phyloP scores from a whole-genome alignment of 306 rosid genomes.

The Echinosophora koreensis region DNA sequence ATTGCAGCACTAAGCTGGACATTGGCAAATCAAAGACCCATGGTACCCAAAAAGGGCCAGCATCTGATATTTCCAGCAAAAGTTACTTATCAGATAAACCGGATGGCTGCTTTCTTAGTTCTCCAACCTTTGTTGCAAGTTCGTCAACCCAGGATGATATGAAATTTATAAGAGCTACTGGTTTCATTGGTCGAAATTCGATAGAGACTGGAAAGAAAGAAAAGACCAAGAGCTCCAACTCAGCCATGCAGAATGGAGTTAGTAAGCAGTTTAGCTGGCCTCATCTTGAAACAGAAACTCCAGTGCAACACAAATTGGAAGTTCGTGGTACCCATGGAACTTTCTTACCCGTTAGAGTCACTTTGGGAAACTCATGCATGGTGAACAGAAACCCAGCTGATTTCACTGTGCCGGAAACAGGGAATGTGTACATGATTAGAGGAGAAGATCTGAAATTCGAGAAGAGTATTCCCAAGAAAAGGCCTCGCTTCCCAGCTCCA shows the following conservation, averaged over 20 bases:
- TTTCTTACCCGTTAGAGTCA: conserved; percentile 52
- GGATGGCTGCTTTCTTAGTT: conserved; percentile 61
- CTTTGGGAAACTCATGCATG: conserved; percentile 56
- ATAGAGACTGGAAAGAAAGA: conserved; percentile 65
- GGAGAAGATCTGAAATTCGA: conserved; percentile 81
- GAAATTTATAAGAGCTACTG: conserved; percentile 50
- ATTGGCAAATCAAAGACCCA: conserved; percentile 61
- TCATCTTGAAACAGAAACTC: conserved; percentile 47
- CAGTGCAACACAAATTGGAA: conserved; percentile 49
- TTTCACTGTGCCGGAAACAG: conserved; percentile 68
- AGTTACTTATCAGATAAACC: conserved; percentile 63
- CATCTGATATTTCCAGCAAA: conserved; percentile 57
- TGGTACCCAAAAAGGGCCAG: conserved; percentile 53
- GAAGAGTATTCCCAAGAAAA: conserved; percentile 53
- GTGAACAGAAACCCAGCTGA: conserved; percentile 95
- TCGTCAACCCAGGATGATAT: conserved; percentile 60
- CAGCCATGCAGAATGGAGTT: conserved; percentile 55
- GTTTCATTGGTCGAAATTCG: conserved; percentile 56
- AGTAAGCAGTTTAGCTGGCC: conserved; percentile 49
- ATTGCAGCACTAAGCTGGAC: conserved; percentile 63
- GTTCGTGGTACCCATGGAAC: conserved; percentile 53
- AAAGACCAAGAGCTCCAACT: conserved; percentile 56
- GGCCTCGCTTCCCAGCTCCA: conserved; percentile 44
- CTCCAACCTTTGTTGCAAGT: conserved; percentile 60
- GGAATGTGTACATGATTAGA: conserved; percentile 83